phyloP scores from a whole-genome alignment of 495 filamentous ascomycete genomes.

The Aspergillus carlsbadensis region DNA sequence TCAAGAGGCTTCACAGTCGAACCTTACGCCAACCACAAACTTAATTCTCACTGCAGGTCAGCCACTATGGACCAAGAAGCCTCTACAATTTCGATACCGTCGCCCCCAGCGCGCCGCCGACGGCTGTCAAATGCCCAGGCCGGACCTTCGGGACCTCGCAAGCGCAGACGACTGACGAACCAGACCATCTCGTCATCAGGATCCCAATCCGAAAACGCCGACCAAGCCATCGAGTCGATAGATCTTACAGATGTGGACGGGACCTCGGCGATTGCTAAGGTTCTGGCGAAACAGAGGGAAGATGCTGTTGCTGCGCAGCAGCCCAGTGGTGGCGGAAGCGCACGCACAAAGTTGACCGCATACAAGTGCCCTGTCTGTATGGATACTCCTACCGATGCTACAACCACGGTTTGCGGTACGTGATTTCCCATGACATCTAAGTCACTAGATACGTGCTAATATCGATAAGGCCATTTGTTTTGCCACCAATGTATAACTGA shows the following conservation, averaged over 20 bases:
- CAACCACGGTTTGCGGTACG: constrained; percentile 82
- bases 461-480: constrained; percentile 71
- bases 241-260: constrained; percentile 62
- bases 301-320: constrained; percentile 51
- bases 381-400: constrained; percentile 70
- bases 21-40: too few species aligned
- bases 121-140: constrained; percentile 4
- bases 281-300: constrained; percentile 49
- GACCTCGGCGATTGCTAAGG: constrained; percentile 41
- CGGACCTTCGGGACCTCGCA: constrained; percentile 14
- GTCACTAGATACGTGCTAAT: not conserved
- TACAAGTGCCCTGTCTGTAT: constrained; percentile 83
- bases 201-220: constrained; percentile 3
- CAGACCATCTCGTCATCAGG: constrained; percentile 1
- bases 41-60: too few species aligned
- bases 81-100: not conserved
- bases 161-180: constrained; percentile 33
- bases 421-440: constrained; percentile 15
- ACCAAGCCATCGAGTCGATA: constrained; percentile 40
- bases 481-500: constrained; percentile 79
- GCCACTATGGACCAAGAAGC: constrained; percentile 1
- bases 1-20: too few species aligned
- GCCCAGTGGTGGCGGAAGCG: constrained; percentile 42
- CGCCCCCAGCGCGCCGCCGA: not conserved
- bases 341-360: constrained; percentile 50